Evolutionary conservation across 805 yeast species (phyloP).

Genomic region (Myxozyma neglecta): DNA sequence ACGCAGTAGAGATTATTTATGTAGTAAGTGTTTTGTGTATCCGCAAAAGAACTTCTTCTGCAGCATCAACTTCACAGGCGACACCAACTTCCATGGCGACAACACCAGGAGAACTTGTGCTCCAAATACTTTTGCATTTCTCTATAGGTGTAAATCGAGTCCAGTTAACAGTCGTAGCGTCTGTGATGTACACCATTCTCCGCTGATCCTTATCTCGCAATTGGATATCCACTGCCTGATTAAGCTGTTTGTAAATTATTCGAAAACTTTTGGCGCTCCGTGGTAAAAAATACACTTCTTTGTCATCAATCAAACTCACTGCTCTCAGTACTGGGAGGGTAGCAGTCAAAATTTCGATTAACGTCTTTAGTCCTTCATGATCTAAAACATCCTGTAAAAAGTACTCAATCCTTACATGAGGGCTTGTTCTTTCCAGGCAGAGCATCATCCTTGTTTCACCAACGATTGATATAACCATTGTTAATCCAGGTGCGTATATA

Average conservation of each 20-base stretch:
- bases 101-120: constrained; percentile 4
- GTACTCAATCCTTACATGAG: constrained; percentile 36
- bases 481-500: constrained; percentile 34
- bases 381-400: constrained; percentile 36
- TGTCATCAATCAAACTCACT: constrained; percentile 24
- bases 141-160: constrained; percentile 5
- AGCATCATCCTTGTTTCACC: constrained; percentile 23
- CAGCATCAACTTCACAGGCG: constrained; percentile 19
- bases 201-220: constrained; percentile 9
- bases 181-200: constrained; percentile 21
- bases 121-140: constrained; percentile 19
- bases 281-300: constrained; percentile 22
- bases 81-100: constrained; percentile 22
- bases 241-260: constrained; percentile 8
- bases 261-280: constrained; percentile 27
- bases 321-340: constrained; percentile 37
- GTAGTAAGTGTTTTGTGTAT: constrained; percentile 15
- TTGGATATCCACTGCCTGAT: constrained; percentile 17
- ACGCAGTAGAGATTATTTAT: background rate
- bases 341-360: constrained; percentile 35
- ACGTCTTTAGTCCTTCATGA: constrained; percentile 34
- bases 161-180: background rate
- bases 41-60: constrained; percentile 15
- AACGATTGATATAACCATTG: constrained; percentile 19
- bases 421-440: constrained; percentile 32